phyloP scores from a whole-genome alignment of 2,329 filamentous ascomycete species.

The Trichocomaceae sp. region DNA sequence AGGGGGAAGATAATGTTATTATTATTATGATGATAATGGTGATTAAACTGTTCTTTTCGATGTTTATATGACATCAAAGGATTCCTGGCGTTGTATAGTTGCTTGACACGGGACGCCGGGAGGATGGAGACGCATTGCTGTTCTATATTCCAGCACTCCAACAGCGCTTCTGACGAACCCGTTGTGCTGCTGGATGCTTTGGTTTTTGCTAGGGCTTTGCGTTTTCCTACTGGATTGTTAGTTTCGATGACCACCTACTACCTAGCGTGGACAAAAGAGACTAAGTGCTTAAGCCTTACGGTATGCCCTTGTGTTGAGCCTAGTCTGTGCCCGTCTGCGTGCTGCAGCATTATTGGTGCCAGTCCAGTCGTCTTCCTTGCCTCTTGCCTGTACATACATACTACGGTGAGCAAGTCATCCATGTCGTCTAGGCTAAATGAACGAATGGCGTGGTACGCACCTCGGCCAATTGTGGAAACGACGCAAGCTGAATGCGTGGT shows the following conservation, averaged over 20 bases:
- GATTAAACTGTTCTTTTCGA: conserved; percentile 17
- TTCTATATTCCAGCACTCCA: conserved; percentile 32
- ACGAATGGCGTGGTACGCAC: conserved; percentile 22
- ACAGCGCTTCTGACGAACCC: conserved; percentile 24
- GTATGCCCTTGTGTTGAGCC: conserved; percentile 44
- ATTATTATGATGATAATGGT: too few species aligned
- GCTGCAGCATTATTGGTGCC: conserved; percentile 38
- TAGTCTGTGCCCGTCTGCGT: conserved; percentile 40
- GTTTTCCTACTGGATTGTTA: conserved; percentile 27
- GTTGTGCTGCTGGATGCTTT: conserved; percentile 17
- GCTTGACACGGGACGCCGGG: conserved; percentile 26
- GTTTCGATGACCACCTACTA: conserved; percentile 14
- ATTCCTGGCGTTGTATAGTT: conserved; percentile 26
- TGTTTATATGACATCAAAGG: conserved; percentile 24
- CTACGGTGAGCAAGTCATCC: conserved; percentile 22
- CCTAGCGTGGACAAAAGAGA: neutral
- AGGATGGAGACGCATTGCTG: conserved; percentile 27
- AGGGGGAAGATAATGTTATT: conserved; percentile 36
- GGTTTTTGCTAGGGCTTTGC: conserved; percentile 22
- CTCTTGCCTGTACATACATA: conserved; percentile 31
- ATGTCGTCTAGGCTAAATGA: conserved; percentile 14
- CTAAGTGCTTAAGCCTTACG: conserved; percentile 15
- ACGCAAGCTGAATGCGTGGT: conserved; percentile 24
- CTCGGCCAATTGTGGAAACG: conserved; percentile 36
- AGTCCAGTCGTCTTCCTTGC: conserved; percentile 42